Conservation (phyloP, 176 grass and related monocot species). For the Carex cristatella region DNA sequence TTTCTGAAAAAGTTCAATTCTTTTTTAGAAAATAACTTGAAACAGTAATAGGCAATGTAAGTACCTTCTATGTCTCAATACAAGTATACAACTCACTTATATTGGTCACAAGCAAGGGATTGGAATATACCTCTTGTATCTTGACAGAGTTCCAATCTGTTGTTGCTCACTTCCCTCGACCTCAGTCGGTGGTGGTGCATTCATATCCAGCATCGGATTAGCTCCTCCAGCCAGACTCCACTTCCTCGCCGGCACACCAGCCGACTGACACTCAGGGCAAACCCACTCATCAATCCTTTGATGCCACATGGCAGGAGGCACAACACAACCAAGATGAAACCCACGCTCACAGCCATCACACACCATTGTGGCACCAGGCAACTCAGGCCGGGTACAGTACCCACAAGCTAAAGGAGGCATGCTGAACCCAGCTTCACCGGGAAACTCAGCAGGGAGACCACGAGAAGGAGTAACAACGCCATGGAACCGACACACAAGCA, state of each 20-base stretch:
- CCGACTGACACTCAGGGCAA: slow-evolving; percentile 62
- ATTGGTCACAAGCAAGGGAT: background rate
- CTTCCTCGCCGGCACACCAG: slow-evolving; percentile 46
- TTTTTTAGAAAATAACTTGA: background rate
- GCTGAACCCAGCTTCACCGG: slow-evolving; percentile 54
- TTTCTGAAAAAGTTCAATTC: background rate
- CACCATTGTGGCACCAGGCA: slow-evolving; percentile 39
- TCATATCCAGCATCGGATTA: slow-evolving; percentile 60
- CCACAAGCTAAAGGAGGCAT: slow-evolving; percentile 29
- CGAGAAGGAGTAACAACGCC: background rate
- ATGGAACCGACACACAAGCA: slow-evolving; percentile 34
- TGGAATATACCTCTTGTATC: background rate
- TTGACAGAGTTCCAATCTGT: background rate
- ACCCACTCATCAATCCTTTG: slow-evolving; percentile 73
- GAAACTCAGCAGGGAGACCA: slow-evolving; percentile 38
- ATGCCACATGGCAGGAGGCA: slow-evolving; percentile 33
- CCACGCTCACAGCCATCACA: slow-evolving; percentile 92
- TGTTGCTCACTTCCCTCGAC: slow-evolving; percentile 5
- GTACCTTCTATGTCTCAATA: background rate
- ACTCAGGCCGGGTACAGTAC: slow-evolving; percentile 47
- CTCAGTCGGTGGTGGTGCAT: slow-evolving; percentile 58
- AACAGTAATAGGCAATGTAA: background rate
- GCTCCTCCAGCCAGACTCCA: slow-evolving; percentile 53
- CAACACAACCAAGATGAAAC: slow-evolving; percentile 57
- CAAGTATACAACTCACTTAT: background rate